These are phyloP conservation scores for Mimosa bimucronata DNA, from an alignment of 306 rosid species.

Conservation along the genomic window DNA sequence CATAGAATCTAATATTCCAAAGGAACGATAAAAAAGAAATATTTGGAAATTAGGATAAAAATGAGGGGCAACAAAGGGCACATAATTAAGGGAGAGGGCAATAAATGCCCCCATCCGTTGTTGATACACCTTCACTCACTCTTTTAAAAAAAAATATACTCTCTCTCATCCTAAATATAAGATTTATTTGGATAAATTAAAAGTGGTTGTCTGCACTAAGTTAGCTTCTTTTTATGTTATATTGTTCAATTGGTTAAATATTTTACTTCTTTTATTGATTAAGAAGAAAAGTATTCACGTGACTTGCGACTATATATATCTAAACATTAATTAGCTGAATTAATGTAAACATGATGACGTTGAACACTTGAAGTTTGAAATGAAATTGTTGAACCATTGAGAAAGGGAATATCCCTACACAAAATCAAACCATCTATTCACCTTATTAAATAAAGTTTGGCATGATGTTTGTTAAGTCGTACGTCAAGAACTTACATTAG, in stretches of 20 bases:
- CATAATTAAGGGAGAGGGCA: too few species aligned
- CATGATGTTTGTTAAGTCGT: not conserved
- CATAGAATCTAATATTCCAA: too few species aligned
- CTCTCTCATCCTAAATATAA: too few species aligned
- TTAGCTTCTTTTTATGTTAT: not conserved
- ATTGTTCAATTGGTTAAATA: not conserved
- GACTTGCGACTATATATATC: not conserved
- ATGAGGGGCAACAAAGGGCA: too few species aligned
- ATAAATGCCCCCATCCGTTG: too few species aligned
- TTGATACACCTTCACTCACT: not conserved
- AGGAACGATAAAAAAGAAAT: too few species aligned
- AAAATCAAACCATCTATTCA: not conserved
- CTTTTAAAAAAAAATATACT: too few species aligned
- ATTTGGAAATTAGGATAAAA: too few species aligned
- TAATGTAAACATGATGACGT: not conserved
- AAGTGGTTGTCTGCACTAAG: not conserved
- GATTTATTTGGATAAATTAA: too few species aligned
- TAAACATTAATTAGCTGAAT: not conserved
- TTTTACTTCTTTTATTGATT: not conserved
- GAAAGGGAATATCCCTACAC: not conserved
- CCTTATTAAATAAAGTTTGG: not conserved
- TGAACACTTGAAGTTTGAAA: not conserved
- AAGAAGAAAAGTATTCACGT: not conserved
- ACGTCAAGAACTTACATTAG: not conserved
- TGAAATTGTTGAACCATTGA: not conserved